These are phyloP conservation scores for Colletotrichum orbiculare DNA, from an alignment of 2,329 filamentous ascomycete species.

Conservation along the genomic window DNA sequence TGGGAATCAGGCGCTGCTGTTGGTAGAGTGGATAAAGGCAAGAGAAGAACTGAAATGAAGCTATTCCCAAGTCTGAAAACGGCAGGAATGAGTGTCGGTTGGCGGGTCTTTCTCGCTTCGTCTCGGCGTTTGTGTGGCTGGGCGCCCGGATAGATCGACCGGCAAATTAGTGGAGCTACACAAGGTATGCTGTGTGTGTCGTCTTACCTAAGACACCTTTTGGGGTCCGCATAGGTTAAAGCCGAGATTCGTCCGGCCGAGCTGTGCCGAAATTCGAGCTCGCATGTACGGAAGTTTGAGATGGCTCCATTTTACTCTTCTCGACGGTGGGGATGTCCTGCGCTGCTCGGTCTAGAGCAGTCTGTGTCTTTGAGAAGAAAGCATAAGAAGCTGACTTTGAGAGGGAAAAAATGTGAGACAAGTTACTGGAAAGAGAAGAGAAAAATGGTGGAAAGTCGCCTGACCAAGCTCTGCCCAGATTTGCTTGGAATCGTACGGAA, in stretches of 20 bases:
- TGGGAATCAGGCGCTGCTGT: fast-evolving
- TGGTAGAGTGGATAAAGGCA: no score
- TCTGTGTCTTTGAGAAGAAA: background rate
- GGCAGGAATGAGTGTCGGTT: background rate
- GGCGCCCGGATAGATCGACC: slow-evolving; percentile 8
- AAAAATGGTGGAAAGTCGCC: slow-evolving; percentile 12
- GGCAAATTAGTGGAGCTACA: background rate
- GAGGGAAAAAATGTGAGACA: background rate
- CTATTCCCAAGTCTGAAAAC: slow-evolving; percentile 12
- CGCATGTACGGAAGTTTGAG: slow-evolving; percentile 36
- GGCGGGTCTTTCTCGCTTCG: fast-evolving
- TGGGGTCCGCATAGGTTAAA: background rate
- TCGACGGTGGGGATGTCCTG: slow-evolving; percentile 8
- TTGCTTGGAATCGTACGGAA: slow-evolving; percentile 19
- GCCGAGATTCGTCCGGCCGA: slow-evolving; percentile 36
- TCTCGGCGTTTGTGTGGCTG: background rate
- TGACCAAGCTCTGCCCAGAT: slow-evolving; percentile 10
- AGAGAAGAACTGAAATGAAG: slow-evolving; percentile 6
- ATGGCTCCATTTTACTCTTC: slow-evolving; percentile 18
- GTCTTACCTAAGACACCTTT: no score
- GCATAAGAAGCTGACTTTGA: background rate
- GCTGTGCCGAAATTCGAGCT: slow-evolving; percentile 31
- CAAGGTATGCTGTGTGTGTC: background rate
- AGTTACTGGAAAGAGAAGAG: background rate
- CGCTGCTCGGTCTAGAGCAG: background rate